Percentiles rank a stretch among this genome's conserved stretches.
Evolutionary conservation across 1,139 yeast genomes (phyloP).

Genomic region (Geotrichum phurueaensis): DNA sequence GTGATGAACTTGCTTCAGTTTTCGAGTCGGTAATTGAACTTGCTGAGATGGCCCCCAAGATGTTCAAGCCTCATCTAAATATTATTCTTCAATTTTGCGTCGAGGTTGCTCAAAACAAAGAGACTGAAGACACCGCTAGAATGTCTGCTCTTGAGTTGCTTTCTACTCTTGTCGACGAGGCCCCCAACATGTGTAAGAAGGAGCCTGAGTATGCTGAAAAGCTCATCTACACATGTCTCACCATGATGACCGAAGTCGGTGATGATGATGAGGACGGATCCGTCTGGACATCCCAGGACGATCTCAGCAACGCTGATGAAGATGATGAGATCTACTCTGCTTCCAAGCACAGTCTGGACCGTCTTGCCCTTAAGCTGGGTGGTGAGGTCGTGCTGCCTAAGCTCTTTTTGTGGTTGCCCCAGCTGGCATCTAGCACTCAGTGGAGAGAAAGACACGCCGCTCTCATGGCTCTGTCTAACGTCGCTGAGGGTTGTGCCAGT

Average conservation of each 20-base stretch:
- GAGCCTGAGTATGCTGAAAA: slow-evolving; percentile 67
- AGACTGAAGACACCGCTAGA: slow-evolving; percentile 72
- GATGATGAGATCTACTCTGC: slow-evolving; percentile 86
- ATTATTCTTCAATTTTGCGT: slow-evolving; percentile 80
- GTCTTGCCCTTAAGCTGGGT: slow-evolving; percentile 76
- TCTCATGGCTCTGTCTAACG: slow-evolving; percentile 90
- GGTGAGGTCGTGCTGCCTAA: slow-evolving; percentile 83
- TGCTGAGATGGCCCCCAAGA: slow-evolving; percentile 89
- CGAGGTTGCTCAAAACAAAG: slow-evolving; percentile 72
- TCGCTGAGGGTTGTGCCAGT: slow-evolving; percentile 96
- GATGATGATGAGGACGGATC: slow-evolving; percentile 71
- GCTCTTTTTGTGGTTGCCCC: slow-evolving; percentile 77
- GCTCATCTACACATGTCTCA: slow-evolving; percentile 66
- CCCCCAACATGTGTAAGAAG: slow-evolving; percentile 90
- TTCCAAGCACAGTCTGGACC: slow-evolving; percentile 88
- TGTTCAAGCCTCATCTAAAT: slow-evolving; percentile 85
- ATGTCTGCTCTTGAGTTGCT: slow-evolving; percentile 81
- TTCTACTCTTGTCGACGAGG: slow-evolving; percentile 85
- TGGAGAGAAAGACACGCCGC: slow-evolving; percentile 99
- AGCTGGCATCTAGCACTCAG: slow-evolving; percentile 63
- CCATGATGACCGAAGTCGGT: slow-evolving; percentile 91
- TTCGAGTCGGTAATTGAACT: slow-evolving; percentile 83
- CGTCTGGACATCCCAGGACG: slow-evolving; percentile 83
- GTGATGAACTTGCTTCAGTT: slow-evolving; percentile 76
- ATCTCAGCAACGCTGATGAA: slow-evolving; percentile 70